Evolutionary conservation across 1,284 basidiomycete species (phyloP).

Genomic region (Cryptococcus wingfieldii): DNA sequence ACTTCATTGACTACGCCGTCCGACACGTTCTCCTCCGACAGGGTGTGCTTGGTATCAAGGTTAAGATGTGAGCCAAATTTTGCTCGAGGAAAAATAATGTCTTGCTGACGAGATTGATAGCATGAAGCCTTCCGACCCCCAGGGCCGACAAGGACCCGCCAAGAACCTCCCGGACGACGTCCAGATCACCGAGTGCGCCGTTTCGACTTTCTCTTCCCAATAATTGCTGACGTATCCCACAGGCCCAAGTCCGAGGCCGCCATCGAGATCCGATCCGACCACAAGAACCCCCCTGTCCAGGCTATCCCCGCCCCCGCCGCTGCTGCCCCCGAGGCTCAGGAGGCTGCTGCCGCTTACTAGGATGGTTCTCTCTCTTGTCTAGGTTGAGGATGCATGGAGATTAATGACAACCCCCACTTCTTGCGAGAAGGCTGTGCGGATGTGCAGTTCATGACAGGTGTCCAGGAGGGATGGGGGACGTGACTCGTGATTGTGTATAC

Average conservation of each 20-base stretch:
- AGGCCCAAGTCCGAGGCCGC: constrained; percentile 57
- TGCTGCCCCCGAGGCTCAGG: constrained; percentile 14
- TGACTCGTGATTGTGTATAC: too few species aligned
- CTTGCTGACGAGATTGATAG: constrained; percentile 48
- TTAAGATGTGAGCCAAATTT: constrained; percentile 78
- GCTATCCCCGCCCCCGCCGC: constrained; percentile 25
- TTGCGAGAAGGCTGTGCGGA: too few species aligned
- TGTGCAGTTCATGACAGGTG: too few species aligned
- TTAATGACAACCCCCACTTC: too few species aligned
- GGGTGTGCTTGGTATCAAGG: constrained; percentile 99
- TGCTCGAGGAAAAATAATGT: not conserved
- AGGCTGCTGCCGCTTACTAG: constrained; percentile 12
- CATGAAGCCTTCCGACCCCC: constrained; percentile 96
- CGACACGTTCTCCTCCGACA: constrained; percentile 98
- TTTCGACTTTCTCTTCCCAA: constrained; percentile 54
- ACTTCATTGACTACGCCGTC: constrained; percentile 97
- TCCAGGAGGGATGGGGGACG: too few species aligned
- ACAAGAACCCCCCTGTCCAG: constrained; percentile 43
- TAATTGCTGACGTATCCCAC: constrained; percentile 4
- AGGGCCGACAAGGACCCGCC: constrained; percentile 79
- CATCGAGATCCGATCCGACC: constrained; percentile 50
- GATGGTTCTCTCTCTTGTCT: not conserved
- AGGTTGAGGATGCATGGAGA: not conserved
- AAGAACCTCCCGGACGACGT: constrained; percentile 96
- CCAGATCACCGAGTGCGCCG: constrained; percentile 65